Evolutionary conservation across 805 yeast species (phyloP).

Genomic region (Pichia cabralensis): DNA sequence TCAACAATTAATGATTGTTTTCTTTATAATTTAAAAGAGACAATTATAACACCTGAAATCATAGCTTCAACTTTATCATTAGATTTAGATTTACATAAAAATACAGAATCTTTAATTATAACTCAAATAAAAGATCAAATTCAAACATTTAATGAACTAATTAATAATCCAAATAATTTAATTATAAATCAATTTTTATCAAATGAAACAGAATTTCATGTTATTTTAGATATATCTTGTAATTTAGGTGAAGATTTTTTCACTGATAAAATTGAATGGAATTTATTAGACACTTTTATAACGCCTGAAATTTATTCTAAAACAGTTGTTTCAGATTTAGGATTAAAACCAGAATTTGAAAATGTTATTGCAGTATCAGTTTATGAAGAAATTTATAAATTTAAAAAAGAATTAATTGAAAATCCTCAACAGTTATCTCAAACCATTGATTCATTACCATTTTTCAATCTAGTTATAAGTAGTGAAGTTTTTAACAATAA

Average conservation of each 20-base stretch:
- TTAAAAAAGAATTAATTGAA: constrained; percentile 77
- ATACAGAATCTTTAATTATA: constrained; percentile 53
- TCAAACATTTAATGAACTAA: constrained; percentile 59
- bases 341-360: constrained; percentile 72
- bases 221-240: constrained; percentile 70
- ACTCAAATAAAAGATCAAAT: constrained; percentile 71
- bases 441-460: constrained; percentile 27
- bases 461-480: constrained; percentile 25
- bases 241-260: constrained; percentile 74
- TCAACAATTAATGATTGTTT: constrained; percentile 51
- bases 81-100: constrained; percentile 72
- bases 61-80: constrained; percentile 67
- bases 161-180: constrained; percentile 36
- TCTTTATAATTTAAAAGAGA: constrained; percentile 65
- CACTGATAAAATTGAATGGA: constrained; percentile 96
- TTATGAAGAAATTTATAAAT: constrained; percentile 66
- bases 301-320: constrained; percentile 82
- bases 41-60: constrained; percentile 59
- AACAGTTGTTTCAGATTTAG: constrained; percentile 75
- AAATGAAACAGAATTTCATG: constrained; percentile 48
- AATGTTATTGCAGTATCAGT: constrained; percentile 85
- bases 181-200: constrained; percentile 36
- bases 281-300: constrained; percentile 41
- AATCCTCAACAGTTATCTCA: constrained; percentile 27
- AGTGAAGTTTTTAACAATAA: constrained; percentile 12